phyloP scores from a whole-genome alignment of 495 filamentous ascomycete species.

The Talaromyces thailandensis region DNA sequence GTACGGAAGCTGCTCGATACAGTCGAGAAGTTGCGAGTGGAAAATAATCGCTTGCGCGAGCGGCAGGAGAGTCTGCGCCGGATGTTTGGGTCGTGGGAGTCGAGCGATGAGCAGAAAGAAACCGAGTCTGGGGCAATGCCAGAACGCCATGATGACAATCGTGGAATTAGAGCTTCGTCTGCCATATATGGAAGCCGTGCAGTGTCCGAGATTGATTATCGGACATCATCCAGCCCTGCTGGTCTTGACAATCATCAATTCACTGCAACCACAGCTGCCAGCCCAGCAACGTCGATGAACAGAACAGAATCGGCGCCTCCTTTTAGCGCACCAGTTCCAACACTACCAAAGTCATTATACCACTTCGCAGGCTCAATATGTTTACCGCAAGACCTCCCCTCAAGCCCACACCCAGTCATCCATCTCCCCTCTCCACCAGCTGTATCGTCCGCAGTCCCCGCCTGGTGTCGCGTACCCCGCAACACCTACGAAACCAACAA shows the following conservation, averaged over 20 bases:
- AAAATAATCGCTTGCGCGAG: constrained; percentile 16
- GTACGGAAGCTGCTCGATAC: constrained; percentile 10
- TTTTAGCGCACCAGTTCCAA: background rate
- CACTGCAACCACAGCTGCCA: background rate
- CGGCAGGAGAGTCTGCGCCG: constrained; percentile 11
- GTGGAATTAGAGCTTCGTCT: background rate
- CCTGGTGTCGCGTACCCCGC: constrained; percentile 16
- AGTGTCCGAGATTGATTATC: background rate
- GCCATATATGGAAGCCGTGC: background rate
- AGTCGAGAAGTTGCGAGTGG: constrained; percentile 14
- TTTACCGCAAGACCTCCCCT: background rate
- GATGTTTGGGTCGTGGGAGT: constrained; percentile 17
- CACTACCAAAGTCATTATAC: background rate
- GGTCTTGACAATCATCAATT: background rate
- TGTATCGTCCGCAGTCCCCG: background rate
- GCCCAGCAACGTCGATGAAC: background rate
- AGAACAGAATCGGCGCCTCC: background rate
- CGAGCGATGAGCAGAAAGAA: background rate
- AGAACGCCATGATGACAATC: background rate
- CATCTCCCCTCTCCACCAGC: background rate
- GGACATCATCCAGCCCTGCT: background rate
- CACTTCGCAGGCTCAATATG: background rate
- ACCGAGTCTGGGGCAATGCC: background rate
- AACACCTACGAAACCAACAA: constrained; percentile 12
- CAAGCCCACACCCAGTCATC: background rate